Evolutionary conservation across 2,329 filamentous ascomycete genomes (phyloP).

Genomic region (Paraphoma chrysanthemicola): DNA sequence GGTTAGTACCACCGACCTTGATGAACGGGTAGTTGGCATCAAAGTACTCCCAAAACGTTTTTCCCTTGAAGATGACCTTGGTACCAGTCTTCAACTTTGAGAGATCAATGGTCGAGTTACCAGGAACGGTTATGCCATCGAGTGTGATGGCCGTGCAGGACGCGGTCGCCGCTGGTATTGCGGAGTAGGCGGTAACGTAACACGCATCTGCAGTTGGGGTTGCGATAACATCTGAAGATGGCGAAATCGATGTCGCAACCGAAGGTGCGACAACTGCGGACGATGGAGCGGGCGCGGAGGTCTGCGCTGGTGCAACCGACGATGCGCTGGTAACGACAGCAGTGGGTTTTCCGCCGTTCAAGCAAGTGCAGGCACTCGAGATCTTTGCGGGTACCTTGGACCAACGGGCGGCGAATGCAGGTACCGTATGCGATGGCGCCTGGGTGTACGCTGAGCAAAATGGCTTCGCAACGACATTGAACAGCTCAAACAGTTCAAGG

Average conservation of each 20-base stretch:
- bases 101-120: slow-evolving; percentile 50
- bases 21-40: slow-evolving; percentile 46
- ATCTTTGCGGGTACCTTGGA: slow-evolving; percentile 13
- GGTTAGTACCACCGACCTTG: slow-evolving; percentile 44
- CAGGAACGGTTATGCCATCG: slow-evolving; percentile 46
- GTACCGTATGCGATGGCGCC: slow-evolving; percentile 12
- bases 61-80: slow-evolving; percentile 48
- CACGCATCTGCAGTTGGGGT: slow-evolving; percentile 13
- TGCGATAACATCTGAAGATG: slow-evolving; percentile 1
- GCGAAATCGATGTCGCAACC: neutral
- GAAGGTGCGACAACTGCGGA: neutral
- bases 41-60: slow-evolving; percentile 36
- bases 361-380: slow-evolving; percentile 11
- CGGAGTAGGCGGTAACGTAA: slow-evolving; percentile 27
- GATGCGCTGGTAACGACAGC: slow-evolving; percentile 2
- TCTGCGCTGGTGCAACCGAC: too few relatives aligned
- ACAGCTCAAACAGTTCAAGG: slow-evolving; percentile 14
- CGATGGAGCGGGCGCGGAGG: too few relatives aligned
- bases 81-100: slow-evolving; percentile 50
- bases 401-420: slow-evolving; percentile 16
- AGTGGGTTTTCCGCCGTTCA: slow-evolving; percentile 9
- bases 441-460: slow-evolving; percentile 16
- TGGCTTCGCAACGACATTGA: slow-evolving; percentile 12
- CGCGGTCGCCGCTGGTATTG: slow-evolving; percentile 41
- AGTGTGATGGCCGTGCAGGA: slow-evolving; percentile 54